phyloP scores from a whole-genome alignment of 1,284 basidiomycete species.

The Tilletia caries region DNA sequence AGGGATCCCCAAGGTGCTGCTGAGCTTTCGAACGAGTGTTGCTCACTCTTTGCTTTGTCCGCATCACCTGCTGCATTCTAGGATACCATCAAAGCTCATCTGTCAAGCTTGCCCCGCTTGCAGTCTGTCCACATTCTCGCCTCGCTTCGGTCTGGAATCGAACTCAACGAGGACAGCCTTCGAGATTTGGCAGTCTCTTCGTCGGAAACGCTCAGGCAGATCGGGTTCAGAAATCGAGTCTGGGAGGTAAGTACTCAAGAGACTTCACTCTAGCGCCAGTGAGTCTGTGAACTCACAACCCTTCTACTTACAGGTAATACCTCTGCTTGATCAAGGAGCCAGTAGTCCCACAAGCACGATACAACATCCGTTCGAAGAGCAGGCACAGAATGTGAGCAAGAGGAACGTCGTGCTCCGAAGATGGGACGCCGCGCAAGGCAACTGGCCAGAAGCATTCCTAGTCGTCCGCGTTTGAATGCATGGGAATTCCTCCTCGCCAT shows the following conservation, averaged over 20 bases:
- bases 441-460: slow-evolving; percentile 10
- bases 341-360: too few relatives aligned
- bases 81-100: not conserved
- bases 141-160: slow-evolving; percentile 27
- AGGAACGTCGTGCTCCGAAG: slow-evolving; percentile 5
- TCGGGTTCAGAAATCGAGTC: slow-evolving; percentile 49
- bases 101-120: slow-evolving; percentile 29
- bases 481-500: not conserved
- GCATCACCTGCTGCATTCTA: not conserved
- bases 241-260: slow-evolving; percentile 30
- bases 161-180: slow-evolving; percentile 28
- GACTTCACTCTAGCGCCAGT: not conserved
- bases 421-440: slow-evolving; percentile 6
- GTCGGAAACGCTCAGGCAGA: slow-evolving; percentile 32
- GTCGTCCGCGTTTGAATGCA: slow-evolving; percentile 10
- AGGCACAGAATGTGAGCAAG: not conserved
- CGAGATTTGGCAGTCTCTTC: slow-evolving; percentile 27
- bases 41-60: not conserved
- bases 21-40: not conserved
- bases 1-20: too few relatives aligned
- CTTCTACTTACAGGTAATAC: not conserved
- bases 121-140: slow-evolving; percentile 40
- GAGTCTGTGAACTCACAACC: not conserved
- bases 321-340: too few relatives aligned
- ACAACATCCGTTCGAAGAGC: too few relatives aligned